Percentiles rank a stretch among this genome's conserved stretches.
Conservation (phyloP, 2,329 filamentous ascomycete species). For the Rhinocladiella mackenziei region DNA sequence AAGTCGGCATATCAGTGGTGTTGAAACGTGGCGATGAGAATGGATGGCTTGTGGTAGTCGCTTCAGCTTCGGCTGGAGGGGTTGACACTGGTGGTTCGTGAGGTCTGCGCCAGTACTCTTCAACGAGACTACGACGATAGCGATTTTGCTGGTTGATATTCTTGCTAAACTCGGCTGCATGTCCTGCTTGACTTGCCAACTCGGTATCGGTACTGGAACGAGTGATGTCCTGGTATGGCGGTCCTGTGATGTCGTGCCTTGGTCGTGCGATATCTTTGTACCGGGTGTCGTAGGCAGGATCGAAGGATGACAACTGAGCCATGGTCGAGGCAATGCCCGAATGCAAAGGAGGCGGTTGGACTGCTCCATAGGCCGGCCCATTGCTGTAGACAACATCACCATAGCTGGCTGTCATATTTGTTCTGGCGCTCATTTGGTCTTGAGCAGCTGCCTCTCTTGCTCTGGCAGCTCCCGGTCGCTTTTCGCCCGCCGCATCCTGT, state of each 20-base stretch:
- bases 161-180: constrained; percentile 88
- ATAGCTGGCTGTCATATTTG: constrained; percentile 59
- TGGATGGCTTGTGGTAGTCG: constrained; percentile 29
- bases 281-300: constrained; percentile 76
- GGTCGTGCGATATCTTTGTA: constrained; percentile 80
- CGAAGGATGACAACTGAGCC: constrained; percentile 78
- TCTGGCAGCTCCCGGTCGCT: constrained; percentile 87
- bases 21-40: constrained; percentile 26
- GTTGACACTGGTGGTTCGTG: constrained; percentile 69
- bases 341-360: constrained; percentile 66
- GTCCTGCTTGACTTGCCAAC: constrained; percentile 78
- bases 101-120: constrained; percentile 75
- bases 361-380: constrained; percentile 59
- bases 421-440: constrained; percentile 47
- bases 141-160: constrained; percentile 73
- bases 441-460: constrained; percentile 72
- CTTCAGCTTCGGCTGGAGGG: constrained; percentile 34
- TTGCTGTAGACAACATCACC: constrained; percentile 87
- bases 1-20: constrained; percentile 22
- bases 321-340: constrained; percentile 66
- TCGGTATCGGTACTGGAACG: constrained; percentile 72
- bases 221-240: constrained; percentile 81
- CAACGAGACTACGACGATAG: constrained; percentile 73
- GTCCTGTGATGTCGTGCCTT: constrained; percentile 82
- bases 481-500: constrained; percentile 91